These are phyloP conservation scores for Trametes sp. DNA, from an alignment of 1,284 basidiomycete species.

Conservation along the genomic window DNA sequence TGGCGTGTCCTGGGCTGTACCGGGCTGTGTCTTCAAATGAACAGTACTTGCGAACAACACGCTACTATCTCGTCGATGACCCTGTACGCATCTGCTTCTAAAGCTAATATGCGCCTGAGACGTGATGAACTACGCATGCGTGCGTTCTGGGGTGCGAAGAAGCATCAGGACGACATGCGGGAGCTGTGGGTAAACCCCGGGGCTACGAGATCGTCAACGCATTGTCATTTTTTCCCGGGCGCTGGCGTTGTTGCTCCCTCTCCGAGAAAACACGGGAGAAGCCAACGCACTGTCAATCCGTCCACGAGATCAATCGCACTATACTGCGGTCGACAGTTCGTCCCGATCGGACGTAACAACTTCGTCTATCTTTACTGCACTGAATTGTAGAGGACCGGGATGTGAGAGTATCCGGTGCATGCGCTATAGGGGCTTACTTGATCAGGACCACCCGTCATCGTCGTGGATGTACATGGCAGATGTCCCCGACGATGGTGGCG, in stretches of 20 bases:
- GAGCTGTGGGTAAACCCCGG: not conserved
- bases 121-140: not conserved
- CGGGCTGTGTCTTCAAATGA: not conserved
- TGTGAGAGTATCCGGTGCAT: too few species aligned
- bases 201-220: not conserved
- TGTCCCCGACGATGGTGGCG: not conserved
- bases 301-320: too few species aligned
- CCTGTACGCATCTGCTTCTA: not conserved
- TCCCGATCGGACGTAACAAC: not conserved
- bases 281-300: not conserved
- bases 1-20: too few species aligned
- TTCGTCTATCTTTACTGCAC: not conserved
- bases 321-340: not conserved
- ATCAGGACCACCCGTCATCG: not conserved
- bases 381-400: too few species aligned
- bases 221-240: not conserved
- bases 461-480: not conserved
- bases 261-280: slow-evolving; percentile 2
- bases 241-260: not conserved
- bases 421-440: too few species aligned
- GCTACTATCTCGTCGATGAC: not conserved
- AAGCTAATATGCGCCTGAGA: not conserved
- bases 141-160: not conserved
- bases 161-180: not conserved
- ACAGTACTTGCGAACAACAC: not conserved